These are phyloP conservation scores for Neonothopanus nambi DNA, from an alignment of 1,284 basidiomycete genomes.

Conservation along the genomic window DNA sequence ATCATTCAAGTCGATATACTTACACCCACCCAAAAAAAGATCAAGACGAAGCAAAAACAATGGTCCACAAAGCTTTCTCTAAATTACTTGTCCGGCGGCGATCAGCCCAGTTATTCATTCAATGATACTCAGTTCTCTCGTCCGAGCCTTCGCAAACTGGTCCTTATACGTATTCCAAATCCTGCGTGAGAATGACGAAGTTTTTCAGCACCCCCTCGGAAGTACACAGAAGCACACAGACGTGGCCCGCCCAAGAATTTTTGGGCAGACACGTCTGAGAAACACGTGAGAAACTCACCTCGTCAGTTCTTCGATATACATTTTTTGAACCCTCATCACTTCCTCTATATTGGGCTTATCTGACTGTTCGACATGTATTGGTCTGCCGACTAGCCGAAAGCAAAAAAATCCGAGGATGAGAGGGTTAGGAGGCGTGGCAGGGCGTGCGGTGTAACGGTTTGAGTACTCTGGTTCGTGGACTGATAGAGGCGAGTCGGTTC, in stretches of 20 bases:
- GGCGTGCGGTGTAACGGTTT: too few species aligned
- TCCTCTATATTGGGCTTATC: constrained; percentile 84
- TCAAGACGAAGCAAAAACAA: too few species aligned
- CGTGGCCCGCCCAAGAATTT: background rate
- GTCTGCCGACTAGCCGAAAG: constrained; percentile 71
- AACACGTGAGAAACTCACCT: constrained; percentile 48
- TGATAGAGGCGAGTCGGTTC: background rate
- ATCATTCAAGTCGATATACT: too few species aligned
- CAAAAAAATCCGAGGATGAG: background rate
- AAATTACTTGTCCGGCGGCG: too few species aligned
- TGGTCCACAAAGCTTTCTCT: too few species aligned
- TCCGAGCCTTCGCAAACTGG: constrained; percentile 75
- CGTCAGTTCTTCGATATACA: constrained; percentile 91
- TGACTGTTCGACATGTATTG: constrained; percentile 78
- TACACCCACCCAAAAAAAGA: too few species aligned
- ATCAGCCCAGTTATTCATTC: constrained; percentile 45
- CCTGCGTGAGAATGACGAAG: constrained; percentile 39
- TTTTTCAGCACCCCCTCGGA: background rate
- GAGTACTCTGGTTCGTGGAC: background rate
- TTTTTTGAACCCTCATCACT: constrained; percentile 76
- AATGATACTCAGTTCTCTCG: constrained; percentile 72
- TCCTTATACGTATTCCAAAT: constrained; percentile 97
- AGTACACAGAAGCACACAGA: background rate
- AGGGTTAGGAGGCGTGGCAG: background rate
- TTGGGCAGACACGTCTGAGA: background rate